Base-by-base conservation (phyloP, 1,139 yeast species). In the Scheffersomyces cryptocercus region DNA sequence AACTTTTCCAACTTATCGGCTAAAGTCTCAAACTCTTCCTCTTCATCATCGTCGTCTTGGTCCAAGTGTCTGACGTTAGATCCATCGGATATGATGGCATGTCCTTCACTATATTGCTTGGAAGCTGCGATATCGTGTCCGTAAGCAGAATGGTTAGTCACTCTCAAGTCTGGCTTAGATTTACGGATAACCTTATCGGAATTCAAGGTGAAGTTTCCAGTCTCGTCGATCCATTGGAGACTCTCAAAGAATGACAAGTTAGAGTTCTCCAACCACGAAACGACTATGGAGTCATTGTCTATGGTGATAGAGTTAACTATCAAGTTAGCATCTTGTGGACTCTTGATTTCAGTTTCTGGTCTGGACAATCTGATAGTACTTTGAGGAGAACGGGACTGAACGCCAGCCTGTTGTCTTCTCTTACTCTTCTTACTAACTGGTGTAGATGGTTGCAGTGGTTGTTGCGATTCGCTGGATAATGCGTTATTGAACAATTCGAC, bases 101-200 rank as follows among this genome's bases (percentile, higher is more conserved):
- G 75, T 33, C 81, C 79, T 62, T 91, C 98, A 43, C 76, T 79
- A 61, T 90, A 93, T 28, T 69, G 75, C 38, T 70, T 75, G 1
- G 85, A 75, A 0, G 96, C 84, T 1, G 96, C 90, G 3, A 81
- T 61, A 65, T 88, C 96, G 47, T 78, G 81, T 4, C 88, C 89
- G 45, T 72, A 69, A 35, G 68, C 57, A 1, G 77, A 58, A 49
- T 74, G 75, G 24, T 71, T 68, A 8, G 69, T 56, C 2, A 65
- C 50, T 42, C 64, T 68, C 30, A 65, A 43, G 43, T 56, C 65
- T 39, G 67, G 70, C 50, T 69, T 73, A 15, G 74, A 59, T 58
- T 81, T 80, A 31, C 51, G 55, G 1, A 83, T 46, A 5, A 64
- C 56, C 8, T 62, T 52, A 26, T 65, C 64, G 12, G 61, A 54